Percentiles rank a stretch among this genome's conserved stretches.
Conservation (phyloP, 2,329 filamentous ascomycete species). For the Fusarium scirpi region DNA sequence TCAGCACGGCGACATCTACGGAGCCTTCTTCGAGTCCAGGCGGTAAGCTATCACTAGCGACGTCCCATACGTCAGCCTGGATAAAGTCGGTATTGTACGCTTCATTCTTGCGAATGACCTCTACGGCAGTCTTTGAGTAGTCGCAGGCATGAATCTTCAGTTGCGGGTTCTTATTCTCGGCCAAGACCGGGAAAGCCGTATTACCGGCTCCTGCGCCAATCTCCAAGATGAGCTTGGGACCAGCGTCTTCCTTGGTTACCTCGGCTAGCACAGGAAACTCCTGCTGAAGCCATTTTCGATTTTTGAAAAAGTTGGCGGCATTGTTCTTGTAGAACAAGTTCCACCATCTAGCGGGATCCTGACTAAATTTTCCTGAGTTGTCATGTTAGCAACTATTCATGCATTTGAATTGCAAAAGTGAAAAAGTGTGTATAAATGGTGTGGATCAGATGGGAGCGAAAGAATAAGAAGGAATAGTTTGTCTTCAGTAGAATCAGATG, state of each 20-base stretch:
- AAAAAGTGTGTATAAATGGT: conserved; percentile 26
- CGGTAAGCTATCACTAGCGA: conserved; percentile 77
- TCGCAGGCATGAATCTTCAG: conserved; percentile 94
- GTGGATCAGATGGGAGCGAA: conserved; percentile 78
- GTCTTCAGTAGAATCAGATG: conserved; percentile 77
- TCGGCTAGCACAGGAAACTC: conserved; percentile 91
- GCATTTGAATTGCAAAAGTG: conserved; percentile 29
- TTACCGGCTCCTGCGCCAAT: conserved; percentile 97
- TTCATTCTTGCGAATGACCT: conserved; percentile 86
- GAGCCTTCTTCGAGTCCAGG: conserved; percentile 80
- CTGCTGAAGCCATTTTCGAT: conserved; percentile 95
- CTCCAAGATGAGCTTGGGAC: conserved; percentile 80
- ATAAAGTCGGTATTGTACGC: conserved; percentile 79
- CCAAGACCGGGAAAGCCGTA: conserved; percentile 91
- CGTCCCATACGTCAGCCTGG: conserved; percentile 95
- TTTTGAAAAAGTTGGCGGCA: conserved; percentile 97
- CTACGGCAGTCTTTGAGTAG: conserved; percentile 94
- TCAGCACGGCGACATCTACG: conserved; percentile 92
- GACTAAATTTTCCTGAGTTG: conserved; percentile 80
- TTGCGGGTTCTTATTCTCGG: conserved; percentile 82
- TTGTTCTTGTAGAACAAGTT: conserved; percentile 99
- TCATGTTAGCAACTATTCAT: conserved; percentile 55
- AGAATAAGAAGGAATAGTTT: conserved; percentile 69
- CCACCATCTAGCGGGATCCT: conserved; percentile 95
- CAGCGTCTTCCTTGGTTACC: conserved; percentile 77